These are phyloP conservation scores for Dothistroma pini DNA, from an alignment of 2,329 filamentous ascomycete genomes.

Conservation along the genomic window DNA sequence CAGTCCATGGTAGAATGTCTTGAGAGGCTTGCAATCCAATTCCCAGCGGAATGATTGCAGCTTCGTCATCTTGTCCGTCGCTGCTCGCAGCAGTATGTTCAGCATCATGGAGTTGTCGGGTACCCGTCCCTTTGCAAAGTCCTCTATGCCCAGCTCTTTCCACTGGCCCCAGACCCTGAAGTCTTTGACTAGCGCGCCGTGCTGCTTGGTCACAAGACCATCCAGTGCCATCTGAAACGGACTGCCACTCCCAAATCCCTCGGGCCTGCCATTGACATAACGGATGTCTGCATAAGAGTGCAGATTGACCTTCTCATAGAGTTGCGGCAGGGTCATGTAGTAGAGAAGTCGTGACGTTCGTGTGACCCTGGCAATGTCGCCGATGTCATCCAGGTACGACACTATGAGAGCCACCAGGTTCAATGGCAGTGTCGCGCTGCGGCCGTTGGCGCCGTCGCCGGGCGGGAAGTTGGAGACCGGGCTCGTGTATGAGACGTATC, in stretches of 20 bases:
- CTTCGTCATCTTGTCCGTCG: conserved; percentile 56
- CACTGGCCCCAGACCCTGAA: conserved; percentile 55
- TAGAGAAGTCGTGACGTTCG: conserved; percentile 59
- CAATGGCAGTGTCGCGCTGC: conserved; percentile 46
- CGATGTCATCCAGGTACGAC: conserved; percentile 55
- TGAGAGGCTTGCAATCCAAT: conserved; percentile 57
- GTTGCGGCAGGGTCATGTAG: conserved; percentile 61
- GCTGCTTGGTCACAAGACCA: conserved; percentile 56
- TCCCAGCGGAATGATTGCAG: conserved; percentile 59
- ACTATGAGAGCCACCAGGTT: conserved; percentile 58
- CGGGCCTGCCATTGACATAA: conserved; percentile 55
- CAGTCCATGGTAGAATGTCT: conserved; percentile 57
- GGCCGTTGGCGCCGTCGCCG: conserved; percentile 6
- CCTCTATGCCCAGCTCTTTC: conserved; percentile 55
- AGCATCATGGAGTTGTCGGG: conserved; percentile 64
- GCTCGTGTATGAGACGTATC: conserved; percentile 29
- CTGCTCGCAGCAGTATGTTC: conserved; percentile 57
- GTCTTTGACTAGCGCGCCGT: conserved; percentile 51
- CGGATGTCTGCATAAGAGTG: conserved; percentile 57
- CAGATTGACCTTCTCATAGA: conserved; percentile 56
- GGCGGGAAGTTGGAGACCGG: conserved; percentile 19
- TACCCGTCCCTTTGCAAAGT: conserved; percentile 56
- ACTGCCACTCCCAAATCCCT: conserved; percentile 60
- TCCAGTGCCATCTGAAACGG: conserved; percentile 63
- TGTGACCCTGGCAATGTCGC: conserved; percentile 57